Conservation (phyloP, 2,329 filamentous ascomycete species). For the Colletotrichum agaves region DNA sequence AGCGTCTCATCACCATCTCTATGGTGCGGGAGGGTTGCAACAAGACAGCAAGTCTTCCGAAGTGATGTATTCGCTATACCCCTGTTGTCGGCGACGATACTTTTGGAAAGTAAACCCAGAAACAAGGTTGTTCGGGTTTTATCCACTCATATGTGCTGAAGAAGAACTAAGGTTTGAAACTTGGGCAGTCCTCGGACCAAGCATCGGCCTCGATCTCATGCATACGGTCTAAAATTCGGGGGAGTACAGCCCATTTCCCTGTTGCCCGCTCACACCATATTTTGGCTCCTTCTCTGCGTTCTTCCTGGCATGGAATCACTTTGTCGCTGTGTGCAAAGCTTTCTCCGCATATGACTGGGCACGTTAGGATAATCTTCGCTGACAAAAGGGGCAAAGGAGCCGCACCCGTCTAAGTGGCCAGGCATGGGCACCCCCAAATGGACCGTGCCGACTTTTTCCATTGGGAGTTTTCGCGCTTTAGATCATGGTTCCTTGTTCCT, state of each 20-base stretch:
- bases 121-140: background rate
- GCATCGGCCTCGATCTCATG: constrained; percentile 20
- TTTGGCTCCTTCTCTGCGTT: constrained; percentile 2
- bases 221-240: constrained; percentile 14
- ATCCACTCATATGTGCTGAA: background rate
- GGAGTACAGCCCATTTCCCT: constrained; percentile 16
- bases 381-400: background rate
- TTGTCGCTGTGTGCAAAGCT: background rate
- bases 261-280: background rate
- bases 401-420: background rate
- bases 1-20: background rate
- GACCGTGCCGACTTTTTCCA: constrained; percentile 30
- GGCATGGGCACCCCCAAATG: constrained; percentile 11
- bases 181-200: constrained; percentile 20
- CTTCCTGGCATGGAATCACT: constrained; percentile 11
- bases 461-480: background rate
- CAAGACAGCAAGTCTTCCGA: background rate
- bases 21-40: background rate
- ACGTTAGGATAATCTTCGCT: background rate
- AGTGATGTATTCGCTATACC: background rate
- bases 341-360: background rate
- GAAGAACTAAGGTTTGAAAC: constrained; percentile 21
- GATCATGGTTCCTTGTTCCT: constrained; percentile 7
- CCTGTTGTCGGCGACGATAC: background rate
- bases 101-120: background rate